Base-by-base conservation (phyloP, 768 basidiomycete species). In the Mycena metata region DNA sequence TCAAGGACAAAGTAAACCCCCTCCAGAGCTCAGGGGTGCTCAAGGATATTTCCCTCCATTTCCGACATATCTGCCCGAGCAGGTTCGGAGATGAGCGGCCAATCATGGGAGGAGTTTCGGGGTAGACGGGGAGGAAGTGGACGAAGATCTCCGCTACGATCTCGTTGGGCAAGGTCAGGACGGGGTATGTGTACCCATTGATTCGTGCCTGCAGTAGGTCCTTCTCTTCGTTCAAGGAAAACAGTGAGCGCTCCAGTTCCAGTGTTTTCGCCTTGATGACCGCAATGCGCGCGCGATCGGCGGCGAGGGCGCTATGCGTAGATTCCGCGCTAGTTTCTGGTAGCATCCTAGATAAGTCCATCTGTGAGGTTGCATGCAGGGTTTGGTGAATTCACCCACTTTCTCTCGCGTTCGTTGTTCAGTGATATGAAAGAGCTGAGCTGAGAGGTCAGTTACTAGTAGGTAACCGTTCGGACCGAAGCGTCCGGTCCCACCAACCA, bases 11-110 rank as follows among this genome's bases (percentile, higher is more conserved):
- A 19, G 13, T 8, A 21, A 58, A 30, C 2, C 55, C 64, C 13
- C 56, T 7, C 64, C 64, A 65, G 6, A 65, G 64, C n/a, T n/a
- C 24, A 3, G 64, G 56, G 16, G 56, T 50, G 24, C 39, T 12
- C 12, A 63, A 11, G 8, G 61, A 46, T 36, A 51, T 41, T 7
- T 43, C n/a, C 17, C 61, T 19, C 64, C 39, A 65, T 30, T 19
- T 24, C 5, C 47, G 55, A 36, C 64, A 65, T 26, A 65, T 65
- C 24, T 51, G 46, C 13, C 39, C 13, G 2, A 58, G 41, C 1
- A 42, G 17, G 12, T 17, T 1, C 13, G 64, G 64, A 9, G 56
- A 58, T n/a, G 15, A 26, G 9, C 6, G 51, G 11, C 51, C 51
- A 19, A 47, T 54, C 24, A 21, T 3, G 3, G 33, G 21, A 24